Conservation (phyloP, 805 yeast genomes). For the Debaryomyces tyrocola region DNA sequence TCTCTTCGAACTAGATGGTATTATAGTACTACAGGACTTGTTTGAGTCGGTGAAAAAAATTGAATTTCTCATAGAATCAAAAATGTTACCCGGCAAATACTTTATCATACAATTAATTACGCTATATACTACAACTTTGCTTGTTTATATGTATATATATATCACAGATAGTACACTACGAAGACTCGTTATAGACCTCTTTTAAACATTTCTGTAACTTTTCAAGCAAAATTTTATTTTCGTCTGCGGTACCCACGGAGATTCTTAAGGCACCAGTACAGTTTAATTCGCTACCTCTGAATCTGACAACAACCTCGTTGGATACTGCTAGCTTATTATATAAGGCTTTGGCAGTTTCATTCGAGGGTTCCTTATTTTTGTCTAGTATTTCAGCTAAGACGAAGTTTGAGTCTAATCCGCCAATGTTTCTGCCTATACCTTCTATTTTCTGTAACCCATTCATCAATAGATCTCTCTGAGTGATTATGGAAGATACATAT, state of each 20-base stretch:
- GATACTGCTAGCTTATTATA: conserved; percentile 71
- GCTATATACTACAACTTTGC: background rate
- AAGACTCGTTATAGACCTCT: conserved; percentile 9
- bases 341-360: conserved; percentile 61
- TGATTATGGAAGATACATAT: conserved; percentile 48
- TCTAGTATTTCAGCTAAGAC: conserved; percentile 71
- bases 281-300: conserved; percentile 86
- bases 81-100: background rate
- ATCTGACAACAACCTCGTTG: conserved; percentile 82
- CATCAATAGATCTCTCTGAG: conserved; percentile 57
- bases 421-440: conserved; percentile 72
- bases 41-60: background rate
- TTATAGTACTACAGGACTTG: background rate
- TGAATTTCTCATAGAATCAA: background rate
- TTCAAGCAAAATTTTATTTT: conserved; percentile 58
- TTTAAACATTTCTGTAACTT: conserved; percentile 38
- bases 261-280: conserved; percentile 86
- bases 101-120: background rate
- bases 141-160: no score
- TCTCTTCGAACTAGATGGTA: no score
- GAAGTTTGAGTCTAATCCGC: conserved; percentile 87
- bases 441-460: conserved; percentile 53
- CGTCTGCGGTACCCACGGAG: conserved; percentile 81
- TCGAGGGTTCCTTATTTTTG: conserved; percentile 61
- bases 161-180: background rate